Conservation (phyloP, 768 basidiomycete species). For the Rhizopogon vinicolor region DNA sequence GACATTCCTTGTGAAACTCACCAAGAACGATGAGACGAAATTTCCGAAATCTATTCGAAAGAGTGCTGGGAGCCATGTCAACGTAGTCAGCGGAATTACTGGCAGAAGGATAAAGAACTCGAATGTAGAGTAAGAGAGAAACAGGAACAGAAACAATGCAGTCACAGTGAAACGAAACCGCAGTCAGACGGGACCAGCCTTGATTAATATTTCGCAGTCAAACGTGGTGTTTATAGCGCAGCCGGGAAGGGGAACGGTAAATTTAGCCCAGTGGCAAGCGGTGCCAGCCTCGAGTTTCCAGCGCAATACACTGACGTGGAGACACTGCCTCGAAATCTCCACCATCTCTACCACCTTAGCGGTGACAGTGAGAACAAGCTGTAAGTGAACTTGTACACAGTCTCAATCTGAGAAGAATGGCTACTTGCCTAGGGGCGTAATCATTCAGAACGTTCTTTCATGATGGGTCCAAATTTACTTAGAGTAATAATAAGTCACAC, state of each 20-base stretch:
- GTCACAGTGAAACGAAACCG: constrained; percentile 6
- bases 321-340: neutral
- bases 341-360: neutral
- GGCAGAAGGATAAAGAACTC: neutral
- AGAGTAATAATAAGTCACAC: too few species aligned
- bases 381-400: too few species aligned
- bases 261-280: constrained; percentile 3
- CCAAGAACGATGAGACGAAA: constrained; percentile 31
- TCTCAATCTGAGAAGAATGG: too few species aligned
- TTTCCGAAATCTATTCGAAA: constrained; percentile 29
- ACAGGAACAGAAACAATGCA: neutral
- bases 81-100: constrained; percentile 2
- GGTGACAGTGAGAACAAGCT: neutral
- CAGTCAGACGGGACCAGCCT: constrained; percentile 7
- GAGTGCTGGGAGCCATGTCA: constrained; percentile 16
- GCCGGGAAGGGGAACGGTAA: neutral
- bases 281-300: constrained; percentile 6
- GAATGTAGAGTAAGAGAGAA: neutral
- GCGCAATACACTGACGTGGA: neutral
- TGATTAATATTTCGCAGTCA: neutral
- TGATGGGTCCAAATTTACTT: too few species aligned
- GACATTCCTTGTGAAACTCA: constrained; percentile 12
- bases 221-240: neutral
- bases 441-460: too few species aligned
- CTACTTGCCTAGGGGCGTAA: too few species aligned